phyloP scores from a whole-genome alignment of 345 rosid species.

The Pistacia atlantica region DNA sequence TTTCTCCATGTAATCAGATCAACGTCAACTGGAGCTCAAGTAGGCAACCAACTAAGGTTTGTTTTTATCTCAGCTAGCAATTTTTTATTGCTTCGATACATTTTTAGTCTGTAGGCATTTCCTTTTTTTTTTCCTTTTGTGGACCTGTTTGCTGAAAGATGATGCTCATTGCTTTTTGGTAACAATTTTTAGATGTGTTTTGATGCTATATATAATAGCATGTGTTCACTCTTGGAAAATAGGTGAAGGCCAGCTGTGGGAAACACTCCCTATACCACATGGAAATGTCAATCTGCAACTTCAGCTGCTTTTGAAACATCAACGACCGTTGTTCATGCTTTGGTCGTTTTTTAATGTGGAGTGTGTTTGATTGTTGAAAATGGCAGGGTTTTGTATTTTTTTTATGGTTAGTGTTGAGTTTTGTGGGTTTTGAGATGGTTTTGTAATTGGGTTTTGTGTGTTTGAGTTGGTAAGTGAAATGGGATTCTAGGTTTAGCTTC shows the following conservation, averaged over 20 bases:
- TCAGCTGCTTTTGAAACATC: no score
- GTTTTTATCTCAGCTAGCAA: conserved; percentile 15
- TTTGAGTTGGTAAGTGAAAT: conserved; percentile 23
- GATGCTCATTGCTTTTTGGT: not conserved
- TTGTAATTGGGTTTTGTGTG: conserved; percentile 27
- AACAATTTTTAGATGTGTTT: conserved; percentile 17
- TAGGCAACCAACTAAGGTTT: conserved; percentile 82
- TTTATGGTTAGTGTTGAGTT: conserved; percentile 18
- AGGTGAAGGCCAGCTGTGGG: conserved; percentile 87
- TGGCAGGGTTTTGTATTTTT: conserved; percentile 7
- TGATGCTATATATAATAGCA: conserved; percentile 2
- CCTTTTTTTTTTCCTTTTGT: not conserved
- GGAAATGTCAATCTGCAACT: conserved; percentile 63
- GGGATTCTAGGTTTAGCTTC: conserved; percentile 32
- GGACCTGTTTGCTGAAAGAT: not conserved
- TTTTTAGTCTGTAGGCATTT: not conserved
- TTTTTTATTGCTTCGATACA: not conserved
- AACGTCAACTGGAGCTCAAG: conserved; percentile 55
- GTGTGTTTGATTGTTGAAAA: conserved; percentile 28
- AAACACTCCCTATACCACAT: conserved; percentile 59
- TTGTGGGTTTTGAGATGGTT: conserved; percentile 1
- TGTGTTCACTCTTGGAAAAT: conserved; percentile 24
- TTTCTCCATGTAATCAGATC: conserved; percentile 37
- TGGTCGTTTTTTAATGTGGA: conserved; percentile 23
- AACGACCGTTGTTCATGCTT: not conserved